Base-by-base conservation (phyloP, 306 rosid genomes). In the Vigna unguiculata region DNA sequence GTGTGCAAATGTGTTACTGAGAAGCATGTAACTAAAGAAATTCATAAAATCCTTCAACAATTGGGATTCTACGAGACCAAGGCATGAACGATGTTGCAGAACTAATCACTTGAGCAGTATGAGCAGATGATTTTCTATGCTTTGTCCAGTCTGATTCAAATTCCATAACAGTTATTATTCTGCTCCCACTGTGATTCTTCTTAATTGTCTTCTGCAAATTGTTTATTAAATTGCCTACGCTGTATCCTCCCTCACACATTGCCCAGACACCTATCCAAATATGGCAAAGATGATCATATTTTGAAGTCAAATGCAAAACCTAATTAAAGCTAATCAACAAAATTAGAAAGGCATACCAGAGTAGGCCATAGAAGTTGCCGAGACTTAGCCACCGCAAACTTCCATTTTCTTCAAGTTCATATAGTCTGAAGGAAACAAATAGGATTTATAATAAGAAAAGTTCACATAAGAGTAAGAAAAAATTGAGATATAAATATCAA, bases 1-100 rank as follows among this genome's bases (percentile, higher is more conserved):
- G 47, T 69, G 54, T 15, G 22, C 36, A 67, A 81, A 62, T 60
- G 53, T 82, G 49, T 68, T 57, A 72, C 48, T n/a, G 49, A 47
- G 52, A 72, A 55, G 64, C 40, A 25, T 80, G 76, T 20, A 71
- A 62, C 68, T 89, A 90, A 51, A 89, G 86, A 84, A 88, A 83
- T 84, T 95, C 98, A 1, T 90, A 88, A 85, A 67, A 94, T 78
- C 88, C 91, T 78, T 91, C 93, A 74, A 89, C 89, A 14, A 94
- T 90, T 63, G 93, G 98, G 63, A 94, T 90, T 89, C 87, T 89
- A 83, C 93, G 82, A 74, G 98, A 90, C 98, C 98, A 94, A 84
- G 91, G 90, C 91, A 86, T 88, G 78, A 88, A 90, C 76, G 87
- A 88, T 55, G 97, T 92, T 22, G 97, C 88, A 76, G 87, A 76